Percentiles rank a stretch among this genome's conserved stretches.
phyloP scores from a whole-genome alignment of 225 moss, liverwort and hornwort genomes.

The Pseudisothecium myosuroides region DNA sequence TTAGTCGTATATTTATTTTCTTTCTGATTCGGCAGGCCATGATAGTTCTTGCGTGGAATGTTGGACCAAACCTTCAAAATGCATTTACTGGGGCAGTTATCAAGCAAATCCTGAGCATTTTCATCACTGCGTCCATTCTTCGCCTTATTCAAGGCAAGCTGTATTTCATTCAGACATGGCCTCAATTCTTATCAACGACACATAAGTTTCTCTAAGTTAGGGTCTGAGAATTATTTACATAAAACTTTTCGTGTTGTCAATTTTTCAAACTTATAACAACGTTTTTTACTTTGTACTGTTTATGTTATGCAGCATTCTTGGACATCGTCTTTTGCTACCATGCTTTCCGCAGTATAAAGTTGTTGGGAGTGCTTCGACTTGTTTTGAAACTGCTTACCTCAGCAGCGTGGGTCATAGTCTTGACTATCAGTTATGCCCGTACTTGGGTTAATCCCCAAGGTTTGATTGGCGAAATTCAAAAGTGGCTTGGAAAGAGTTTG shows the following conservation, averaged over 20 bases:
- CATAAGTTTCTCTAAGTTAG: neutral
- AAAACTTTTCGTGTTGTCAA: neutral
- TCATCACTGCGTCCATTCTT: constrained; percentile 81
- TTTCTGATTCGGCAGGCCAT: constrained; percentile 31
- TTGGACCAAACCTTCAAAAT: constrained; percentile 25
- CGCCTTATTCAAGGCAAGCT: constrained; percentile 69
- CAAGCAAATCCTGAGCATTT: constrained; percentile 76
- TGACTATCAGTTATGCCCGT: constrained; percentile 70
- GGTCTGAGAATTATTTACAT: neutral
- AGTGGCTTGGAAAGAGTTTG: constrained; percentile 65
- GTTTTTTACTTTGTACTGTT: neutral
- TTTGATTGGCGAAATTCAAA: constrained; percentile 52
- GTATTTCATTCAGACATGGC: neutral
- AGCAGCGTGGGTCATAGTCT: constrained; percentile 83
- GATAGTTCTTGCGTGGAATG: constrained; percentile 89
- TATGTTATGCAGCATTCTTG: constrained; percentile 19
- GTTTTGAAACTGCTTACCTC: constrained; percentile 63
- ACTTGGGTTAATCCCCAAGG: constrained; percentile 75
- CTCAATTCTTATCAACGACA: neutral
- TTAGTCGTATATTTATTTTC: neutral
- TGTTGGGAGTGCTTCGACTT: constrained; percentile 58
- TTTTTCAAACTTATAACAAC: neutral
- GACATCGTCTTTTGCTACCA: constrained; percentile 57
- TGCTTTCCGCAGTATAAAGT: constrained; percentile 64
- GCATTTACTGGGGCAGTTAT: constrained; percentile 58